phyloP scores from a whole-genome alignment of 305 asterid species.

The Solanum hybrid region DNA sequence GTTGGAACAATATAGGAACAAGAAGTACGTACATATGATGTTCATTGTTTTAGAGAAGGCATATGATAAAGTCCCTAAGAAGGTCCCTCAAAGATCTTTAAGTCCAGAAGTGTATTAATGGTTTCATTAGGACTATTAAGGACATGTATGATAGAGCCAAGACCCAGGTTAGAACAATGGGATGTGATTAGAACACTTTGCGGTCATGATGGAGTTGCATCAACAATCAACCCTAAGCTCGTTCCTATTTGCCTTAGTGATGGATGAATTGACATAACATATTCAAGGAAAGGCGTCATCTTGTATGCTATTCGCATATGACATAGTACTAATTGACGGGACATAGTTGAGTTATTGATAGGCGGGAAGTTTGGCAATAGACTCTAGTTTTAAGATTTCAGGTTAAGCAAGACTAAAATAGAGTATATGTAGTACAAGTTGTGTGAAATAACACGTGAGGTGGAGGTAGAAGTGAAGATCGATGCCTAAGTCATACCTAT shows the following conservation, averaged over 20 bases:
- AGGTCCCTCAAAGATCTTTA: neutral
- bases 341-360: neutral
- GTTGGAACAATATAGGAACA: neutral
- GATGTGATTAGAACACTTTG: neutral
- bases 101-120: neutral
- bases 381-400: neutral
- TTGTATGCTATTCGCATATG: neutral
- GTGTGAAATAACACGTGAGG: neutral
- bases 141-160: neutral
- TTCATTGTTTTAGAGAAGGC: neutral
- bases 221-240: neutral
- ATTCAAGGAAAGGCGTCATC: neutral
- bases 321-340: neutral
- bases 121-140: neutral
- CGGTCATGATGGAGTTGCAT: neutral
- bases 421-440: neutral
- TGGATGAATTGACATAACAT: neutral
- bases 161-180: neutral
- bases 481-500: neutral
- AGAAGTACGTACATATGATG: neutral
- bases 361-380: neutral
- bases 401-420: neutral
- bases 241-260: neutral
- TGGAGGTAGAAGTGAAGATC: neutral
- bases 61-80: neutral